Conservation (phyloP, 1,284 basidiomycete species). For the Puccinia brachypodii region DNA sequence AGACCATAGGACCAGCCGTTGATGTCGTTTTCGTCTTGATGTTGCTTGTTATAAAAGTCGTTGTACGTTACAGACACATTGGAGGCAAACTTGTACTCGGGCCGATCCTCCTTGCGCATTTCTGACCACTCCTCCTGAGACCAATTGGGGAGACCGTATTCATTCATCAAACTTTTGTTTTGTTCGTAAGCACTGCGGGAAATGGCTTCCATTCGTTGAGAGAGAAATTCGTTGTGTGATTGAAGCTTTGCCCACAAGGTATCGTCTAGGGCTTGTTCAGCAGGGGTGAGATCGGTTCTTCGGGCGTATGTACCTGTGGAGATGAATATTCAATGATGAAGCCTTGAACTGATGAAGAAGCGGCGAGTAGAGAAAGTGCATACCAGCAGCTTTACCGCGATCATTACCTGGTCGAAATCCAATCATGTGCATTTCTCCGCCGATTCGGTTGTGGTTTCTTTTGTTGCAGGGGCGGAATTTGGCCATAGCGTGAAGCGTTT, state of each 20-base stretch:
- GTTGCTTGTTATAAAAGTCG: not conserved
- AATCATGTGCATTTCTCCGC: not conserved
- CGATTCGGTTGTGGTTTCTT: not conserved
- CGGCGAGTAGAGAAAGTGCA: not conserved
- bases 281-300: not conserved
- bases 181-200: not conserved
- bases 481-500: not conserved
- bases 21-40: conserved; percentile 12
- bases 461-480: not conserved
- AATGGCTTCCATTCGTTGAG: not conserved
- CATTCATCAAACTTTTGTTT: not conserved
- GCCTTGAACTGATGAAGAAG: not conserved
- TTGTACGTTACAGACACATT: conserved; percentile 9
- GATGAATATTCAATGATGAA: not conserved
- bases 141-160: conserved; percentile 2
- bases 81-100: not conserved
- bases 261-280: not conserved
- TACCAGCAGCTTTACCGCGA: conserved; percentile 4
- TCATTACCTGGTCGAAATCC: not conserved
- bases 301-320: not conserved
- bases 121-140: not conserved
- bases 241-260: not conserved
- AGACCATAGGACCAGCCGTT: not conserved
- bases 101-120: not conserved
- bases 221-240: not conserved